Evolutionary conservation across 768 basidiomycete species (phyloP).

Genomic region (Mycena latifolia): DNA sequence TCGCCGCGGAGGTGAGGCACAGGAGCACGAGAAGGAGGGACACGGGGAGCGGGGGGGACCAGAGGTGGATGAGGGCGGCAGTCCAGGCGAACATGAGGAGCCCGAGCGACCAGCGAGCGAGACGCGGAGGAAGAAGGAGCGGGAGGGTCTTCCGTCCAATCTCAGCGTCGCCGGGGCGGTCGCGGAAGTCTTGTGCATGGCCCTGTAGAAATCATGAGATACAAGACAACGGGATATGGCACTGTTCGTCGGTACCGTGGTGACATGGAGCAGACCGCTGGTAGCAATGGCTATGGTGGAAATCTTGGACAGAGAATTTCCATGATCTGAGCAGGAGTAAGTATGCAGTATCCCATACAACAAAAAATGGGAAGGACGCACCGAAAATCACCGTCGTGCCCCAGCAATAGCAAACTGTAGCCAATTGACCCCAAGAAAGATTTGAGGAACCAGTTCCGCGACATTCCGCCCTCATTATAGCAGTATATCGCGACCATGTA

Average conservation of each 20-base stretch:
- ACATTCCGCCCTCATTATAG: slow-evolving; percentile 38
- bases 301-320: slow-evolving; percentile 23
- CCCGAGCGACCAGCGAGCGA: slow-evolving; percentile 38
- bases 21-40: slow-evolving; percentile 19
- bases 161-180: slow-evolving; percentile 38
- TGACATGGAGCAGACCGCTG: slow-evolving; percentile 48
- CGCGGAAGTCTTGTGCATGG: slow-evolving; percentile 39
- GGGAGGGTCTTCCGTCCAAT: slow-evolving; percentile 40
- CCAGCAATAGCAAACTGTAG: slow-evolving; percentile 40
- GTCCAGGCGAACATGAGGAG: slow-evolving; percentile 29
- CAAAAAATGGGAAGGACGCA: slow-evolving; percentile 5
- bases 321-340: slow-evolving; percentile 32
- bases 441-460: slow-evolving; percentile 33
- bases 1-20: slow-evolving; percentile 18
- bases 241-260: slow-evolving; percentile 50
- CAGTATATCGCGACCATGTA: slow-evolving; percentile 33
- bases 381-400: slow-evolving; percentile 39
- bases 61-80: slow-evolving; percentile 29
- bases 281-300: slow-evolving; percentile 40
- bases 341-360: too few species aligned
- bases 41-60: slow-evolving; percentile 33
- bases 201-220: slow-evolving; percentile 24
- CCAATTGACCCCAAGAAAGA: slow-evolving; percentile 35
- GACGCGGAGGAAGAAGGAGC: slow-evolving; percentile 33
- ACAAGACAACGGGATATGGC: neutral